Conservation (phyloP, 2,329 filamentous ascomycete genomes). For the Sarocladium strictum region DNA sequence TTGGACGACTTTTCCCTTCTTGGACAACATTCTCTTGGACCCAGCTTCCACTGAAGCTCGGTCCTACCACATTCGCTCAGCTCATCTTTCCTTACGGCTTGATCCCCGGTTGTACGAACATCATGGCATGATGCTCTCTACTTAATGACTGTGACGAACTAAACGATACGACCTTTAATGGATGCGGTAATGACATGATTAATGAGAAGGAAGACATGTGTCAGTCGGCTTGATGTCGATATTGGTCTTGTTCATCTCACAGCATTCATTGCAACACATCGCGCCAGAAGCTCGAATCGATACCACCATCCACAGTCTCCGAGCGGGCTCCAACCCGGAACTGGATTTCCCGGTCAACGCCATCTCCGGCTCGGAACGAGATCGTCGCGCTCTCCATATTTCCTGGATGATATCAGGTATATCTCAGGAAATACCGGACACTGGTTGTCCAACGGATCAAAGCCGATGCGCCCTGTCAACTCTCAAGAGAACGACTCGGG, state of each 20-base stretch:
- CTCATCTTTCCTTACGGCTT: slow-evolving; percentile 28
- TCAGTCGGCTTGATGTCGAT: slow-evolving; percentile 26
- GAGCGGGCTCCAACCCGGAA: slow-evolving; percentile 10
- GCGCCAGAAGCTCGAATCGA: slow-evolving; percentile 1
- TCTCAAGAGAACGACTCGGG: not conserved
- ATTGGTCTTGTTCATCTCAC: slow-evolving; percentile 19
- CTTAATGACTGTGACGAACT: slow-evolving; percentile 28
- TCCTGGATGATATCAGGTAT: not conserved
- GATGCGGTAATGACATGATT: slow-evolving; percentile 23
- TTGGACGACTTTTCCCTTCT: slow-evolving; percentile 8
- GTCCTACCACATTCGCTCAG: slow-evolving; percentile 31
- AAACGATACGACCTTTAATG: slow-evolving; percentile 26
- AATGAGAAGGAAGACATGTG: slow-evolving; percentile 19
- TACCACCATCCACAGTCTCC: slow-evolving; percentile 1
- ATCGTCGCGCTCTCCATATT: not conserved
- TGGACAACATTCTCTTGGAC: slow-evolving; percentile 11
- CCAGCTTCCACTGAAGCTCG: slow-evolving; percentile 11
- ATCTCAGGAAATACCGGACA: slow-evolving; percentile 23
- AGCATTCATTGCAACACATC: not conserved
- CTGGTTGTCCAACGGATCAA: slow-evolving; percentile 30
- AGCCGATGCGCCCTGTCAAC: slow-evolving; percentile 11
- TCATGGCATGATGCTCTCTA: slow-evolving; percentile 40
- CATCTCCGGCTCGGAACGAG: slow-evolving; percentile 9
- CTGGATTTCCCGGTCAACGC: slow-evolving; percentile 10
- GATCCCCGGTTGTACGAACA: slow-evolving; percentile 34